Evolutionary conservation across 1,284 basidiomycete species (phyloP), one percentile per base, ranked within the genome.

Genomic region (Papiliotrema laurentii): DNA sequence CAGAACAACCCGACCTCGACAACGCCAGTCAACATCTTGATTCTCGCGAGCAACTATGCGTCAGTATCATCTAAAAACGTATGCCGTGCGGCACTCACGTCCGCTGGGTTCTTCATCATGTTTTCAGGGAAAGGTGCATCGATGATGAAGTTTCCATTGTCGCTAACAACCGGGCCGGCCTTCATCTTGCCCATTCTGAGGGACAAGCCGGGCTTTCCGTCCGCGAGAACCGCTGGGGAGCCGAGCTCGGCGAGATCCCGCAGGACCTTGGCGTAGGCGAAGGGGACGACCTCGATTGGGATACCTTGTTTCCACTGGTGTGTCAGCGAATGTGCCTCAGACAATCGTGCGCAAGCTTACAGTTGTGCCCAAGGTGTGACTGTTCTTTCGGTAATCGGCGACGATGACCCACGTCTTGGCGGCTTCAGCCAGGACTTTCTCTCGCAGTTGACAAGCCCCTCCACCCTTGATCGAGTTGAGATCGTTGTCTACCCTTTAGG

Each of bases 401-500:
- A 98, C 94, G 41, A 97, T 80, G 67, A 97, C 79, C 77, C 94
- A 97, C 80, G 85, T 89, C 60, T 82, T 81, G n/a, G 96, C 93
- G 18, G 91, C 91, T 72, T 97, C 94, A 3, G 91, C 93, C 18
- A 98, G 81, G 3, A 98, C 92, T 74, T 98, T 98, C 76, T 98
- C 96, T 31, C 93, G 83, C 30, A 98, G 76, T 63, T 98, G 96
- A 73, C 94, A 97, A 1, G 92, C 94, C 10, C 94, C 94, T 49
- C 94, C 94, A 13, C 94, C 94, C 75, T 98, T 98, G 78, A 99
- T 94, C 54, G 88, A 88, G 76, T 98, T 96, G 47, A 99, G 78
- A 34, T 83, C 75, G 36, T 79, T 74, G 74, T 97, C 93, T 28
- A 97, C 90, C 74, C 89, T 93, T 61, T 4, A 26, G 19, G 18